Evolutionary conservation across 306 rosid genomes (phyloP), one percentile per base, ranked within the genome.

Genomic region (Trifolium subterraneum): DNA sequence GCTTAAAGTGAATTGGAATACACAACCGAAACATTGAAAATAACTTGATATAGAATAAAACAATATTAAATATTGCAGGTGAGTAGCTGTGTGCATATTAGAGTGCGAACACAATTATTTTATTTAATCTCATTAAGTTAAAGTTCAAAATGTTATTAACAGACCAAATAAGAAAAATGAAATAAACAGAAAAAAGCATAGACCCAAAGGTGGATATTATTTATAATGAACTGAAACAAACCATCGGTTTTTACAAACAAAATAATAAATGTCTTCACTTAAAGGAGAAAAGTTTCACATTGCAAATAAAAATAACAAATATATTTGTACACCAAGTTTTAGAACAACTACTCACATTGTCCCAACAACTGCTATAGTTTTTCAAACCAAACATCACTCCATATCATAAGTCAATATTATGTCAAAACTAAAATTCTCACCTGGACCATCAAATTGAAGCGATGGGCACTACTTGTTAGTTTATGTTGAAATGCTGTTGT

Each of bases 401-500:
- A 72, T 70, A 47, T 45, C 54, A 74, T 7, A 38, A 54, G 44
- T 42, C 50, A 66, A 18, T 48, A 45, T 47, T 35, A 18, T 33
- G 64, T 20, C 63, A 12, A 54, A 77, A 60, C 36, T 70, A 80
- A 64, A 73, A 70, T 66, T 52, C 81, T 87, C 82, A 95, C 99
- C 99, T 95, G 99, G 70, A 95, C 99, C 99, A 95, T 95, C 78
- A 90, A 84, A 87, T 95, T 95, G 84, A 95, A 95, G 77, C 99
- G 98, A 81, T 90, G 99, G 36, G 98, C 98, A 84, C 99, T 95
- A 48, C 88, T 86, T 64, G 98, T 86, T 68, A 95, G 96, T 80
- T 92, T 95, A 83, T 90, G 96, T 80, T 87, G 99, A 73, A 90
- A 87, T 59, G 86, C 82, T 36, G 88, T 72, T 31, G 92, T 15